A percentile compares a stretch with the other conserved stretches of the same genome.
Conservation (phyloP, 345 rosid species). For the Limnanthes douglasii region DNA sequence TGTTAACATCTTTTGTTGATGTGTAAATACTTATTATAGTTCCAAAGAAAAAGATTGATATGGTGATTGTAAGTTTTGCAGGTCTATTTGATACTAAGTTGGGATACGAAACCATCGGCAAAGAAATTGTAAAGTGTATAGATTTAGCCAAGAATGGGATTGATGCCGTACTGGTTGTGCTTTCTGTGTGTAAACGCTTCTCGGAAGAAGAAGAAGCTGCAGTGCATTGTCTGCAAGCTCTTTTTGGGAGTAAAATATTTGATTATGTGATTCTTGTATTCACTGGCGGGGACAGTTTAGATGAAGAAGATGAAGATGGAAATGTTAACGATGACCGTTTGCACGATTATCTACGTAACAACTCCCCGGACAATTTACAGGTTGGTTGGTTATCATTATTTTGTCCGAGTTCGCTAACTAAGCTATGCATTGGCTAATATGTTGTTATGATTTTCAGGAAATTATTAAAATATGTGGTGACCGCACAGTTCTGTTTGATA, state of each 20-base stretch:
- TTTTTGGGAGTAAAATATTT: constrained; percentile 10
- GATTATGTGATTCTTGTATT: constrained; percentile 13
- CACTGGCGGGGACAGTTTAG: constrained; percentile 14
- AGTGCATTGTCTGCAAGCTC: constrained; percentile 5
- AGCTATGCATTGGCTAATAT: no score
- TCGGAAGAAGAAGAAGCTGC: constrained; percentile 14
- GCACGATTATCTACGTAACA: constrained; percentile 10
- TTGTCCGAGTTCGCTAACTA: no score
- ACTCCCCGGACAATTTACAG: constrained; percentile 7
- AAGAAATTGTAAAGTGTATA: constrained; percentile 12
- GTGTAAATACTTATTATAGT: no score
- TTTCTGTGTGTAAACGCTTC: constrained; percentile 11
- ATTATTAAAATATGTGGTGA: no score
- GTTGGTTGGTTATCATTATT: no score
- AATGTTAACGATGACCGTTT: no score
- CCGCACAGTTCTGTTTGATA: no score
- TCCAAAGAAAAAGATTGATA: no score
- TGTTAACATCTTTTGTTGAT: no score
- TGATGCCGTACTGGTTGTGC: constrained; percentile 14
- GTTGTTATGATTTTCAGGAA: no score
- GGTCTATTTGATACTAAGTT: constrained; percentile 15
- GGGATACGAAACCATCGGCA: constrained; percentile 6
- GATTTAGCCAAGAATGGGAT: constrained; percentile 9
- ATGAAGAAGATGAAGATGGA: constrained; percentile 5
- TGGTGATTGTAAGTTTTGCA: no score